A percentile compares a stretch with the other conserved stretches of the same genome.
Evolutionary conservation across 352 stramenopile genomes (phyloP).

Genomic region (Saprolegnia parasitica): DNA sequence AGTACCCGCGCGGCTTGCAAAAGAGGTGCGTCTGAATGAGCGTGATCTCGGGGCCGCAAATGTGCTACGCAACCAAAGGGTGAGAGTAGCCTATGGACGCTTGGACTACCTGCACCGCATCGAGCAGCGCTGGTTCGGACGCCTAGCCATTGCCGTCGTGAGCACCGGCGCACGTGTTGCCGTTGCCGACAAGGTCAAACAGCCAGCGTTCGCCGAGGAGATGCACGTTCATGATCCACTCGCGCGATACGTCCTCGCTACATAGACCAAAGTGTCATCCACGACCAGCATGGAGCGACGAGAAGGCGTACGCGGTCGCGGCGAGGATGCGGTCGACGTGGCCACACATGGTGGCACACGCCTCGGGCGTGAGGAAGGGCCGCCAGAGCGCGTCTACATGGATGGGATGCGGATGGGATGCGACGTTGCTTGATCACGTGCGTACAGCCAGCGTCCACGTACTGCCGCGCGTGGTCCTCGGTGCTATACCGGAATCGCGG

Average conservation of each 20-base stretch:
- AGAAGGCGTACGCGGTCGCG: not conserved
- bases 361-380: constrained; percentile 8
- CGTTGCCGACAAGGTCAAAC: constrained; percentile 14
- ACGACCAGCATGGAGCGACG: not conserved
- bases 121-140: constrained; percentile 1
- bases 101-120: constrained; percentile 21
- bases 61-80: constrained; percentile 1
- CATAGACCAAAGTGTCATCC: not conserved
- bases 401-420: not conserved
- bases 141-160: not conserved
- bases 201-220: constrained; percentile 24
- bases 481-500: not conserved
- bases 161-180: not conserved
- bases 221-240: constrained; percentile 30
- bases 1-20: constrained; percentile 25
- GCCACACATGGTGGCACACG: not conserved
- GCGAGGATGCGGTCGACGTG: constrained; percentile 21
- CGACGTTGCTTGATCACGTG: not conserved
- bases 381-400: constrained; percentile 16
- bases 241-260: constrained; percentile 18
- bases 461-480: not conserved
- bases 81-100: not conserved
- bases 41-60: constrained; percentile 23
- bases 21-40: constrained; percentile 26
- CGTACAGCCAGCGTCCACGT: constrained; percentile 2